Percentiles rank a stretch among this genome's conserved stretches.
These are phyloP conservation scores for Plasmodium berghei DNA, from an alignment of 169 alveolate genomes.

Conservation along the genomic window DNA sequence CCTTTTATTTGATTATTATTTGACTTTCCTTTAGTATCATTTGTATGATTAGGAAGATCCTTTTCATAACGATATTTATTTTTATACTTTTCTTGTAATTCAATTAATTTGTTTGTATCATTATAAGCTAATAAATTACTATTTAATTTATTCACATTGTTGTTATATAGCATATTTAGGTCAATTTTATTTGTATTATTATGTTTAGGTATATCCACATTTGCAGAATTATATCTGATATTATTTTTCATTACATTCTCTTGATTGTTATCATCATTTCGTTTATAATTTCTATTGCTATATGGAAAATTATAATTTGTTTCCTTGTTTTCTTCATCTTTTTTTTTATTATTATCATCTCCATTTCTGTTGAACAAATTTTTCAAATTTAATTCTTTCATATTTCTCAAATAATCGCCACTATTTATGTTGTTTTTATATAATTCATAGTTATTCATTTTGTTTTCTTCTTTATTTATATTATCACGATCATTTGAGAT, in stretches of 20 bases:
- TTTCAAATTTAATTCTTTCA: conserved; percentile 29
- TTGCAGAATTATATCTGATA: conserved; percentile 43
- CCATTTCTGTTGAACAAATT: conserved; percentile 31
- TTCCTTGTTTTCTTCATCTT: conserved; percentile 37
- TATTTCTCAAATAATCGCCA: conserved; percentile 29
- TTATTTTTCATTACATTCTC: conserved; percentile 31
- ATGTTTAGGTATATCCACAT: conserved; percentile 13
- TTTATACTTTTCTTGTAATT: conserved; percentile 58
- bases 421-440: conserved; percentile 31
- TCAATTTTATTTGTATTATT: conserved; percentile 52
- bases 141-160: conserved; percentile 40
- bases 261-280: conserved; percentile 9
- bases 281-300: conserved; percentile 34
- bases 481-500: conserved; percentile 7
- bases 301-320: conserved; percentile 28
- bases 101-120: conserved; percentile 43
- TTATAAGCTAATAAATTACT: conserved; percentile 46
- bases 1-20: conserved; percentile 16
- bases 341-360: conserved; percentile 7
- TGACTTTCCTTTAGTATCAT: conserved; percentile 18
- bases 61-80: conserved; percentile 51
- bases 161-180: conserved; percentile 39
- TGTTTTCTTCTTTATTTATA: conserved; percentile 42
- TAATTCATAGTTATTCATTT: conserved; percentile 67
- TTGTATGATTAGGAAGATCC: conserved; percentile 19